These are phyloP conservation scores for Leccinum rimulosum DNA, from an alignment of 768 basidiomycete genomes.

Conservation along the genomic window DNA sequence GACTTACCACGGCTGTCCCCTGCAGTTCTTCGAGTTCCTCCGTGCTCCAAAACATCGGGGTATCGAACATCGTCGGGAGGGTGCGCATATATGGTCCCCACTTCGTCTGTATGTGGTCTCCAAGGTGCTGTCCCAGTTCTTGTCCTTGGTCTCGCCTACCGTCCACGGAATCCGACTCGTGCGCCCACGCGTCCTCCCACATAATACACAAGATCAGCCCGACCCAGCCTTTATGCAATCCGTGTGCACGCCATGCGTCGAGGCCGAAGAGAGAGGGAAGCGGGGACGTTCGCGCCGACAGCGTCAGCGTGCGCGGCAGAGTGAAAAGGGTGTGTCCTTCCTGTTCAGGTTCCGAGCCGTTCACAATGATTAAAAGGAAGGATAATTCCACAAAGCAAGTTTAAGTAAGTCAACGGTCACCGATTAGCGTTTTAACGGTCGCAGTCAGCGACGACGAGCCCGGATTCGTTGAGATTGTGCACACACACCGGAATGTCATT, in stretches of 20 bases:
- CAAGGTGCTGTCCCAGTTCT: background rate
- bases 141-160: background rate
- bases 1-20: conserved; percentile 88
- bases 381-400: background rate
- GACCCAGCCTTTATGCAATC: conserved; percentile 74
- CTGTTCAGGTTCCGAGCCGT: conserved; percentile 38
- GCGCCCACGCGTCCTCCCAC: conserved; percentile 79
- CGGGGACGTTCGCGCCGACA: conserved; percentile 74
- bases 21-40: conserved; percentile 69
- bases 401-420: background rate
- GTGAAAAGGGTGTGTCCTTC: conserved; percentile 75
- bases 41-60: conserved; percentile 92
- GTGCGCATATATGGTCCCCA: conserved; percentile 31
- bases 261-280: conserved; percentile 60
- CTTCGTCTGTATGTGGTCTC: background rate
- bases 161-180: conserved; percentile 51
- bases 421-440: too few relatives aligned
- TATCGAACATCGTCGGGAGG: conserved; percentile 74
- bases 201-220: conserved; percentile 92
- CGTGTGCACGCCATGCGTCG: conserved; percentile 59
- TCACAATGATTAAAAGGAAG: background rate
- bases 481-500: conserved; percentile 64
- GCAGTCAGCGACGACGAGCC: too few relatives aligned
- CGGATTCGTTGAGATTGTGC: background rate
- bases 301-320: conserved; percentile 72